These are phyloP conservation scores for Odonthalia washingtoniensis DNA, from an alignment of 31 red algal species.

Conservation along the genomic window DNA sequence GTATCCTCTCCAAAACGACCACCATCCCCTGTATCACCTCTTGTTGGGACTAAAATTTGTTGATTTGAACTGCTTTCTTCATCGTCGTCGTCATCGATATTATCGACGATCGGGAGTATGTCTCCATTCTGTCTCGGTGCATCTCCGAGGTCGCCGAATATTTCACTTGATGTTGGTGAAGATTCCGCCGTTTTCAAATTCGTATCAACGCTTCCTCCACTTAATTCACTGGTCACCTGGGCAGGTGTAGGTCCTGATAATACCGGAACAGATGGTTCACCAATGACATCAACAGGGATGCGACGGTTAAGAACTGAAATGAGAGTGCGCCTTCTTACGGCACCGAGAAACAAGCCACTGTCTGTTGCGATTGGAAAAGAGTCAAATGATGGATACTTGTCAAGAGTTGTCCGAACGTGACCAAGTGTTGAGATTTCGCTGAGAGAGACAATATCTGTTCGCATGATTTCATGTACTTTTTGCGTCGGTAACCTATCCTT, in stretches of 20 bases:
- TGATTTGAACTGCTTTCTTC: neutral
- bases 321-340: slow-evolving; percentile 64
- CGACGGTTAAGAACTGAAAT: neutral
- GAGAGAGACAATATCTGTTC: slow-evolving; percentile 74
- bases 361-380: slow-evolving; percentile 87
- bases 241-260: neutral
- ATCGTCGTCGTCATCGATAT: neutral
- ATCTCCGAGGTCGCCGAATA: neutral
- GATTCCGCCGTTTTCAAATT: no score
- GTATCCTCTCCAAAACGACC: slow-evolving; percentile 41
- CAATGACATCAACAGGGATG: neutral
- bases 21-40: neutral
- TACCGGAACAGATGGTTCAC: neutral
- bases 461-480: slow-evolving; percentile 90
- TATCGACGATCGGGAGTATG: no score
- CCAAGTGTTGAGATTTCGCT: slow-evolving; percentile 53
- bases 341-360: slow-evolving; percentile 73
- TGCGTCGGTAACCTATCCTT: slow-evolving; percentile 79
- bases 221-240: neutral
- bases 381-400: slow-evolving; percentile 70
- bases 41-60: neutral
- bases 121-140: neutral
- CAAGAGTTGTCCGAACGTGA: slow-evolving; percentile 72
- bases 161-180: neutral
- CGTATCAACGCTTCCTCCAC: no score